Conservation (phyloP, 352 stramenopile species). For the Globisporangium cederbergense region DNA sequence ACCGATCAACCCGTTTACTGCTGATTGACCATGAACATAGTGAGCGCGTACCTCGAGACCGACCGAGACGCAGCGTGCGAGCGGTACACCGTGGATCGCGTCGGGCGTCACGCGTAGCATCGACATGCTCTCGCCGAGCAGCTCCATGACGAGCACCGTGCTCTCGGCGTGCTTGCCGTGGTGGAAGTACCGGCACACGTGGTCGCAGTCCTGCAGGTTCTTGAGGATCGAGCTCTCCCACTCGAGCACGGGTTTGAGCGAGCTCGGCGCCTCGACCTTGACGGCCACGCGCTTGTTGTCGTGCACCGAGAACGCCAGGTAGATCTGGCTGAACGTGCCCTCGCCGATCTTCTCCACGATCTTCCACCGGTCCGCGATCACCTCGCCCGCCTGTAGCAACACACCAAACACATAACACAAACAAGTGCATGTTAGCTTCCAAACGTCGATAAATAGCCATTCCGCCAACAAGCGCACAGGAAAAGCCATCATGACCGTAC, state of each 20-base stretch:
- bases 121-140: conserved; percentile 87
- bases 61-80: conserved; percentile 67
- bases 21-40: too few relatives aligned
- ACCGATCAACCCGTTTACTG: not conserved
- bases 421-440: too few relatives aligned
- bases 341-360: conserved; percentile 88
- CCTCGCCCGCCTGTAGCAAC: conserved; percentile 58
- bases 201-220: conserved; percentile 75
- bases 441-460: too few relatives aligned
- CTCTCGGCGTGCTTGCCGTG: conserved; percentile 84
- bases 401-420: not conserved
- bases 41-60: conserved; percentile 42
- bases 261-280: conserved; percentile 83
- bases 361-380: conserved; percentile 81
- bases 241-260: conserved; percentile 85
- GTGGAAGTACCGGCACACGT: conserved; percentile 85
- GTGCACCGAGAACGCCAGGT: conserved; percentile 78
- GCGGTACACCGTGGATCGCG: conserved; percentile 71
- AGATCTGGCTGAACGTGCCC: conserved; percentile 89
- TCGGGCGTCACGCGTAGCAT: conserved; percentile 81
- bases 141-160: conserved; percentile 86
- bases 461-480: conserved; percentile 2
- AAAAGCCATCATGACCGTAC: conserved; percentile 23
- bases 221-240: conserved; percentile 88
- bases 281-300: conserved; percentile 74